These are phyloP conservation scores for Hydnum rufescens DNA, from an alignment of 768 basidiomycete genomes.

Conservation along the genomic window DNA sequence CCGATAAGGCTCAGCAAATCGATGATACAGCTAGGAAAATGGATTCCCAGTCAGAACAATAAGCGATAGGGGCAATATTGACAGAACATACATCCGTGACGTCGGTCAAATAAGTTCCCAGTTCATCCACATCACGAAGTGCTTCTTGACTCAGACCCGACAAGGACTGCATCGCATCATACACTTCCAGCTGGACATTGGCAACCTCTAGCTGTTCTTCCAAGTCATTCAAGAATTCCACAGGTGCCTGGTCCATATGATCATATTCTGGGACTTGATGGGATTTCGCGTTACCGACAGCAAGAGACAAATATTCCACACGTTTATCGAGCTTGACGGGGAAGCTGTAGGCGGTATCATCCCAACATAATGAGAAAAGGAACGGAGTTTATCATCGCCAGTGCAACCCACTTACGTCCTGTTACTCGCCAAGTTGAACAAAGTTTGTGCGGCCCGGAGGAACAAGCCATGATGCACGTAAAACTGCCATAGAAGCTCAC, in stretches of 20 bases:
- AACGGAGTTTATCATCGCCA: too few species aligned
- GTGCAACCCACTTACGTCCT: conserved; percentile 35
- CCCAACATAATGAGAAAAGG: conserved; percentile 18
- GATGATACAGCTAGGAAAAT: conserved; percentile 51
- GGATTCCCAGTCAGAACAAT: neutral
- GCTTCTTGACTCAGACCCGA: conserved; percentile 16
- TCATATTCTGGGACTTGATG: conserved; percentile 48
- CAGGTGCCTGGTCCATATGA: conserved; percentile 63
- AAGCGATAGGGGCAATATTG: neutral
- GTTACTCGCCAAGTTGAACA: conserved; percentile 67
- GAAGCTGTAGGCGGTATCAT: conserved; percentile 18
- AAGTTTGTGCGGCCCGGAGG: conserved; percentile 69
- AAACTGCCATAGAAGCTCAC: conserved; percentile 89
- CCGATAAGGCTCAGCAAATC: conserved; percentile 74
- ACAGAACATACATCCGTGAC: conserved; percentile 54
- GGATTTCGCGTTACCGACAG: conserved; percentile 91
- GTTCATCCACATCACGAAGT: conserved; percentile 15
- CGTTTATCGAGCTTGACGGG: conserved; percentile 38
- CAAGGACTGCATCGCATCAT: conserved; percentile 25
- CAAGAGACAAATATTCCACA: conserved; percentile 81
- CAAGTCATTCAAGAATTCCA: conserved; percentile 81
- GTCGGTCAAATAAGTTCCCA: conserved; percentile 32
- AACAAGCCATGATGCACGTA: conserved; percentile 85
- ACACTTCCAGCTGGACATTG: conserved; percentile 88
- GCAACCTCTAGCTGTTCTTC: conserved; percentile 96